Percentiles rank a stretch among this genome's conserved stretches.
Conservation (phyloP, 1,284 basidiomycete species). For the Rhodotorula sp. region DNA sequence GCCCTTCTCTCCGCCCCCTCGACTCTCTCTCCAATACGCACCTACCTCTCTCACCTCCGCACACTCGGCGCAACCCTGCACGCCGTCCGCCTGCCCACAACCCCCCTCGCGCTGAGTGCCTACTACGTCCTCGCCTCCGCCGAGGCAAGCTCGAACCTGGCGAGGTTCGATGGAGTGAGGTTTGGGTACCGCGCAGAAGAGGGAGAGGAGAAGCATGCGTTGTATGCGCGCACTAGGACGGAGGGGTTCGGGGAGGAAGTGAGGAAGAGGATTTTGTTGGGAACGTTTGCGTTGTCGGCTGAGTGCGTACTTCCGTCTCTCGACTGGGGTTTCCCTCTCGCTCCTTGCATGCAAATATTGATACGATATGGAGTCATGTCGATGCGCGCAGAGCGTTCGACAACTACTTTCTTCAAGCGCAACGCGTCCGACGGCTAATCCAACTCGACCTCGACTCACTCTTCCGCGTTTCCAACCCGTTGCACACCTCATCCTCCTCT, state of each 20-base stretch:
- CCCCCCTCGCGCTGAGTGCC: constrained; percentile 76
- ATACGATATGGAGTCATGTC: too few relatives aligned
- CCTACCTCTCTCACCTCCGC: constrained; percentile 55
- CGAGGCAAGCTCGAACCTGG: constrained; percentile 90
- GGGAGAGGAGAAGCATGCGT: constrained; percentile 8
- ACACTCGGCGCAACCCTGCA: constrained; percentile 65
- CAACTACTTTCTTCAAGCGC: constrained; percentile 93
- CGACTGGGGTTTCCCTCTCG: too few relatives aligned
- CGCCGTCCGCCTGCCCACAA: constrained; percentile 74
- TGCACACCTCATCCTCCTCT: constrained; percentile 42
- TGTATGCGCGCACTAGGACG: constrained; percentile 52
- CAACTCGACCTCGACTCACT: constrained; percentile 70
- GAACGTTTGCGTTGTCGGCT: constrained; percentile 86
- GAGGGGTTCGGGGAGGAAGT: constrained; percentile 79
- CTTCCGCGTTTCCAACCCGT: constrained; percentile 61
- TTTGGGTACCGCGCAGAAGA: constrained; percentile 48
- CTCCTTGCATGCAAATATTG: too few relatives aligned
- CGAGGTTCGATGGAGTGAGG: constrained; percentile 79
- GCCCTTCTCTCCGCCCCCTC: constrained; percentile 49
- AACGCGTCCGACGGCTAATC: constrained; percentile 69
- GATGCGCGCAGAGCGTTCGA: constrained; percentile 82
- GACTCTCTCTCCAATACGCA: constrained; percentile 55
- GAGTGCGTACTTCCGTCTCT: constrained; percentile 62
- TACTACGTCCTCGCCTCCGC: constrained; percentile 95
- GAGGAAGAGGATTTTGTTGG: constrained; percentile 80